Evolutionary conservation across 1,139 yeast genomes (phyloP).

Genomic region (Scheffersomyces titani): DNA sequence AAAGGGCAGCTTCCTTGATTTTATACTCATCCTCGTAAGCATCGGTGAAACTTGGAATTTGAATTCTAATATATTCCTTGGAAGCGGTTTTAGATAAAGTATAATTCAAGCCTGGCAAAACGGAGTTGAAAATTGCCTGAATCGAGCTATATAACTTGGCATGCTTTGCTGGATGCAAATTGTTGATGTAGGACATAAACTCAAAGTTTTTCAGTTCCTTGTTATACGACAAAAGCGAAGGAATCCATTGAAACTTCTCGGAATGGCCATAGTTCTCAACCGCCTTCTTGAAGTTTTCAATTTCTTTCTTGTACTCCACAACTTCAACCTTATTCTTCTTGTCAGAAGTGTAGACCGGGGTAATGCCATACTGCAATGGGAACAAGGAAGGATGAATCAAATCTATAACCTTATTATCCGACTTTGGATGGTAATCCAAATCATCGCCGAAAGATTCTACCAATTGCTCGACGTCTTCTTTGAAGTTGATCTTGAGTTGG

Average conservation of each 20-base stretch:
- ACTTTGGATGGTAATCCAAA: conserved; percentile 40
- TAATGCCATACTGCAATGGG: conserved; percentile 31
- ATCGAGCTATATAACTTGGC: conserved; percentile 27
- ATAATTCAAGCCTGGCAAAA: conserved; percentile 33
- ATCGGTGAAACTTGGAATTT: conserved; percentile 13
- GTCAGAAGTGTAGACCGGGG: conserved; percentile 20
- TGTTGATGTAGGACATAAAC: conserved; percentile 39
- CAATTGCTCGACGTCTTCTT: conserved; percentile 12
- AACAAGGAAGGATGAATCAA: conserved; percentile 46
- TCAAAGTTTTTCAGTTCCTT: conserved; percentile 13
- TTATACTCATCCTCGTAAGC: conserved; percentile 18
- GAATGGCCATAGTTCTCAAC: conserved; percentile 23
- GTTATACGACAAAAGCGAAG: conserved; percentile 18
- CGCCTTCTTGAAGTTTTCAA: conserved; percentile 14
- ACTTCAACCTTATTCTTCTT: conserved; percentile 4
- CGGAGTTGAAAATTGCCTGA: conserved; percentile 27
- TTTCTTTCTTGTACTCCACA: conserved; percentile 11
- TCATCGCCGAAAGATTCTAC: conserved; percentile 13
- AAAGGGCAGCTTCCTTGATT: not conserved
- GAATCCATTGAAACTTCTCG: conserved; percentile 34
- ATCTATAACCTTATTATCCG: conserved; percentile 37
- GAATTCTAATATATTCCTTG: conserved; percentile 16
- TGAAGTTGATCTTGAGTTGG: conserved; percentile 10
- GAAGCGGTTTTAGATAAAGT: conserved; percentile 26
- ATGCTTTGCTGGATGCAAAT: conserved; percentile 33